Evolutionary conservation across 116 monocot genomes (phyloP), one percentile per base, ranked within the genome.

Genomic region (Dioscorea cayenensis): DNA sequence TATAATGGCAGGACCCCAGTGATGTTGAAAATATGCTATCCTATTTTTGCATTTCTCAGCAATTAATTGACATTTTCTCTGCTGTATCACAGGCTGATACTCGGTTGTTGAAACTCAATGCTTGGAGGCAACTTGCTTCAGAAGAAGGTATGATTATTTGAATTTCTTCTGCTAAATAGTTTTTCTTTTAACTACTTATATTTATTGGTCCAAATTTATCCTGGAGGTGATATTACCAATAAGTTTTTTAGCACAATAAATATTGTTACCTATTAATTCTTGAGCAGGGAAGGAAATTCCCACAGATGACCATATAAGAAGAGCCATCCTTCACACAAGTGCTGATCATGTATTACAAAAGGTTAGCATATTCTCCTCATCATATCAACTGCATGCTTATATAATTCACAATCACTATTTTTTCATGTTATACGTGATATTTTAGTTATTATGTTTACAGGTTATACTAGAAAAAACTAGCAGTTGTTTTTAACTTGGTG

Each of bases 61-160:
- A 12, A 12, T 10, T 43, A 43, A 43, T 12, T 55, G 55, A 14
- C 55, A 55, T 55, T 55, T 38, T 55, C 55, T 23, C 67, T 25
- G 22, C 23, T 62, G 25, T 27, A 21, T 22, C 12, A 12, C 29
- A 95, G 95, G 92, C 77, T 68, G 86, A 97, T 67, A 84, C 92
- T 64, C 78, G 78, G 21, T 80, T 86, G 52, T 66, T 97, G 66
- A 97, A 97, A 76, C 66, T 97, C 78, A 84, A 87, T 81, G 84
- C 92, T 60, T 97, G 92, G 96, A 87, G 77, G 71, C 82, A 88
- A 66, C 92, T 97, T 86, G 86, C 92, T 61, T 75, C 51, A 63
- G 96, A 97, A 83, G 90, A 86, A 58, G 96, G 96, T 90, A 83
- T 50, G 61, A 16, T 37, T 52, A 66, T 70, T 22, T 25, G 22